phyloP scores from a whole-genome alignment of 768 basidiomycete genomes.

The Mycena amicta region DNA sequence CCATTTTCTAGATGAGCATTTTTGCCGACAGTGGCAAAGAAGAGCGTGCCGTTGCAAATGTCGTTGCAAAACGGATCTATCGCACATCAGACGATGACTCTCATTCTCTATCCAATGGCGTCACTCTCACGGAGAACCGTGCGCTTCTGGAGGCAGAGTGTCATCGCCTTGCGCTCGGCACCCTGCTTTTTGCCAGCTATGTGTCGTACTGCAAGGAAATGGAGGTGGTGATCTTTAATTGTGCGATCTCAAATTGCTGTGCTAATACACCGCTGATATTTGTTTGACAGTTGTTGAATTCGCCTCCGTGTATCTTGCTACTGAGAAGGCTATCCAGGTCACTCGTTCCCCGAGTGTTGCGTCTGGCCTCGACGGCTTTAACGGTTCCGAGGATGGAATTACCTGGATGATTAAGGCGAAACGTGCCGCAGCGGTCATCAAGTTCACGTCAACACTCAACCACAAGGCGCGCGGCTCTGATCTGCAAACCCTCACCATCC shows the following conservation, averaged over 20 bases:
- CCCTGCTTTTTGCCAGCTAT: neutral
- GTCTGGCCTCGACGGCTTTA: conserved; percentile 2
- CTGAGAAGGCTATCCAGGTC: conserved; percentile 3
- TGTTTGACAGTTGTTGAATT: conserved; percentile 3
- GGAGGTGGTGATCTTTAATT: neutral
- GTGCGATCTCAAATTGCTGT: neutral
- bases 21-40: neutral
- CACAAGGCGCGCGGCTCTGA: neutral
- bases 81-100: conserved; percentile 1
- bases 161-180: neutral
- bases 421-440: neutral
- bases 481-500: neutral
- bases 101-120: neutral
- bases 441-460: neutral
- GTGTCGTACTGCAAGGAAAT: neutral
- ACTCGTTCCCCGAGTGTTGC: conserved; percentile 5
- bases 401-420: conserved; percentile 2
- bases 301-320: neutral
- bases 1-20: neutral
- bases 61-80: conserved; percentile 6
- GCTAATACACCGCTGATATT: neutral
- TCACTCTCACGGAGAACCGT: conserved; percentile 2
- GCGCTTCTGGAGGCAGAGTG: conserved; percentile 7
- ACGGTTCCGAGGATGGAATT: neutral
- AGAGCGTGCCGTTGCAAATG: conserved; percentile 1